Percentiles rank a stretch among this genome's conserved stretches.
Conservation (phyloP, 179 eudicot genomes). For the Beta corolliflora region DNA sequence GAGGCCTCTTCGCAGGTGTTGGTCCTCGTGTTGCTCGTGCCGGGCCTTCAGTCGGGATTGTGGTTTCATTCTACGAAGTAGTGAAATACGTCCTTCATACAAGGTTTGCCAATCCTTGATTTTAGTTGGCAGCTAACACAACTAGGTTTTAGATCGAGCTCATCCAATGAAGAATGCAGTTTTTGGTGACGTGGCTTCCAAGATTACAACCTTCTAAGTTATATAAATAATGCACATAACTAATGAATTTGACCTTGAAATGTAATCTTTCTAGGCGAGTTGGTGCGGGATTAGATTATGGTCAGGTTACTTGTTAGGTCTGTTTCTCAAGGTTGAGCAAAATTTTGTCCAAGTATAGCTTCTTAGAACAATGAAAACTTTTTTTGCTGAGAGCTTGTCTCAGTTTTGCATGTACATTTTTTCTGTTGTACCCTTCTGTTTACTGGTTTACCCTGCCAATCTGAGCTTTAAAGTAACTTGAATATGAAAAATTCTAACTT, state of each 20-base stretch:
- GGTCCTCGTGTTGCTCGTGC: constrained; percentile 93
- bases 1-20: constrained; percentile 73
- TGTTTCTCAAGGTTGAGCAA: constrained; percentile 27
- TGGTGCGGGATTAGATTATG: constrained; percentile 11
- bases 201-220: constrained; percentile 1
- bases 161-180: constrained; percentile 27
- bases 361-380: neutral
- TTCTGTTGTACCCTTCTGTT: neutral
- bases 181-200: constrained; percentile 14
- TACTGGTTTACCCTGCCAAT: neutral
- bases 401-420: constrained; percentile 13
- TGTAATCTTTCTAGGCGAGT: neutral
- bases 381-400: constrained; percentile 29
- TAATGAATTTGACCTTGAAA: constrained; percentile 4
- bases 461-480: neutral
- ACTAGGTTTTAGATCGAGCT: constrained; percentile 24
- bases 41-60: constrained; percentile 93
- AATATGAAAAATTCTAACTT: too few species aligned
- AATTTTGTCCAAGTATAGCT: constrained; percentile 24
- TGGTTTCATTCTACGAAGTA: constrained; percentile 85
- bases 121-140: neutral
- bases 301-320: constrained; percentile 30
- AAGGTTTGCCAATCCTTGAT: constrained; percentile 26
- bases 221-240: constrained; percentile 22
- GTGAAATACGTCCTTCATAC: constrained; percentile 61